Evolutionary conservation across 345 rosid genomes (phyloP).

Genomic region (Zanthoxylum bungeanum): DNA sequence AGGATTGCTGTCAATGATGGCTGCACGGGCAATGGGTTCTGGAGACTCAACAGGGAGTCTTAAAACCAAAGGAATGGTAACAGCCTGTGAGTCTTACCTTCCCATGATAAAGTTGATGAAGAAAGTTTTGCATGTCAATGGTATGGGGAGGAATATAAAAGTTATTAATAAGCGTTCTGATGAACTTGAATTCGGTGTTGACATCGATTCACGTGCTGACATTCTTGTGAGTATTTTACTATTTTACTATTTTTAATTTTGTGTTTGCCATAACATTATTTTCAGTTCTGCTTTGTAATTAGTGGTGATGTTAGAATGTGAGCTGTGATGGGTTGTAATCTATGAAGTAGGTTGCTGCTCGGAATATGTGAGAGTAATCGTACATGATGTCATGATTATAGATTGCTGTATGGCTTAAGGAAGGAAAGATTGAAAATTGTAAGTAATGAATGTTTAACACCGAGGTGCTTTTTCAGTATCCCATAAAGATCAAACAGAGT

Average conservation of each 20-base stretch:
- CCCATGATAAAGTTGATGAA: slow-evolving; percentile 93
- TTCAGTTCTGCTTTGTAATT: background rate
- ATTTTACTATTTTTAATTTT: background rate
- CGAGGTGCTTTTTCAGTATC: background rate
- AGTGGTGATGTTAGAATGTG: background rate
- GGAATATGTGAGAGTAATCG: background rate
- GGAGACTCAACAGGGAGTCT: slow-evolving; percentile 15
- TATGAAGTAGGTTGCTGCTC: background rate
- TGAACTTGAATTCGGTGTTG: slow-evolving; percentile 63
- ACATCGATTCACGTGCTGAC: slow-evolving; percentile 67
- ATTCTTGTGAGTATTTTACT: slow-evolving; percentile 78
- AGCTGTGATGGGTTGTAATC: background rate
- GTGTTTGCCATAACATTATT: background rate
- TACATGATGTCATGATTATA: background rate
- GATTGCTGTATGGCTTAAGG: background rate
- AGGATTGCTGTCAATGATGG: slow-evolving; percentile 95
- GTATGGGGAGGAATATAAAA: slow-evolving; percentile 50
- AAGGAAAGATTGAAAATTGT: background rate
- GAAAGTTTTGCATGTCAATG: slow-evolving; percentile 69
- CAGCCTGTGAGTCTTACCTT: slow-evolving; percentile 91
- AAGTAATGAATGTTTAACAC: background rate
- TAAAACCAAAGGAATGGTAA: slow-evolving; percentile 41
- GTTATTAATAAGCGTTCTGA: slow-evolving; percentile 80
- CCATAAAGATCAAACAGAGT: background rate
- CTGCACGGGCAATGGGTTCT: slow-evolving; percentile 58